A percentile compares a stretch with the other conserved stretches of the same genome.
These are phyloP conservation scores for Erythrophleum ivorense DNA, from an alignment of 331 rosid genomes.

Conservation along the genomic window DNA sequence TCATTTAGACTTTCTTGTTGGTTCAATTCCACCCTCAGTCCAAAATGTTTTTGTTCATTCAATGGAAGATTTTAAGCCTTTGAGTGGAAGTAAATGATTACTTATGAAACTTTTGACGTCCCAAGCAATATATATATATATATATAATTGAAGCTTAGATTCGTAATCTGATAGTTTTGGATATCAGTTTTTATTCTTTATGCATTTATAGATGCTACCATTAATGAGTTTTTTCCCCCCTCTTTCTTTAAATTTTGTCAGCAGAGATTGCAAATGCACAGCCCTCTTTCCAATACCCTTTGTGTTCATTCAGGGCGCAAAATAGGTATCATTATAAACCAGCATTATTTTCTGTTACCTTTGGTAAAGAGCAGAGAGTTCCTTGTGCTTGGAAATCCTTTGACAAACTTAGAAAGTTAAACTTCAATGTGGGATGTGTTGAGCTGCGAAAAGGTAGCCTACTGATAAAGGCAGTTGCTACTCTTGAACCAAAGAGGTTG, in stretches of 20 bases:
- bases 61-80: not conserved
- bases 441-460: slow-evolving; percentile 45
- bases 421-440: slow-evolving; percentile 41
- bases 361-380: slow-evolving; percentile 50
- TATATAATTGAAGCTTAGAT: not conserved
- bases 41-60: not conserved
- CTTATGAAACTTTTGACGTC: not conserved
- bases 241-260: not conserved
- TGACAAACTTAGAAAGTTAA: slow-evolving; percentile 35
- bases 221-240: not conserved
- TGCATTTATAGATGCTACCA: not conserved
- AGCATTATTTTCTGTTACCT: slow-evolving; percentile 43
- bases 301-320: slow-evolving; percentile 47
- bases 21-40: not conserved
- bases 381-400: slow-evolving; percentile 53
- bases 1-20: not conserved
- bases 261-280: slow-evolving; percentile 81
- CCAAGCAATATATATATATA: not conserved
- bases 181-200: not conserved
- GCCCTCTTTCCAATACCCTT: slow-evolving; percentile 62
- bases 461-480: slow-evolving; percentile 71
- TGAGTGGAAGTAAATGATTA: not conserved
- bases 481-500: slow-evolving; percentile 63
- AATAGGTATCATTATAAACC: slow-evolving; percentile 47
- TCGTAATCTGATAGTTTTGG: not conserved